Percentiles rank a stretch among this genome's conserved stretches.
Evolutionary conservation across 257 asterid genomes (phyloP).

Genomic region (Paraleonurus japonicus): DNA sequence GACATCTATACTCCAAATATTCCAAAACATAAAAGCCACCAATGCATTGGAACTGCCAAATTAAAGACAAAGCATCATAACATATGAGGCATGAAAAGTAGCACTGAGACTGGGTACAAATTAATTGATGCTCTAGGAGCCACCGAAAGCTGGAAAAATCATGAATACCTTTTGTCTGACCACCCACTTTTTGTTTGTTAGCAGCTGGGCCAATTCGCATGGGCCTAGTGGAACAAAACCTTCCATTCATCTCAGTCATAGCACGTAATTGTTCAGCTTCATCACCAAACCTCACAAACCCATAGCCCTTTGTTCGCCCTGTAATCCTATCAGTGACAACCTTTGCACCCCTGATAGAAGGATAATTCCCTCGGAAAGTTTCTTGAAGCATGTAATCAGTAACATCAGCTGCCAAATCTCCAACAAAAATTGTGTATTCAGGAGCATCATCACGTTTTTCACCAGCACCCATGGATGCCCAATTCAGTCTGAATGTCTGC

Average conservation of each 20-base stretch:
- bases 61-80: conserved; percentile 32
- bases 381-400: conserved; percentile 90
- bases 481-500: conserved; percentile 76
- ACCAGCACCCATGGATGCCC: conserved; percentile 96
- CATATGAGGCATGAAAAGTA: conserved; percentile 24
- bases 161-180: conserved; percentile 64
- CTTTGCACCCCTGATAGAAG: conserved; percentile 83
- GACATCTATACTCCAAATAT: conserved; percentile 32
- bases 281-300: conserved; percentile 83
- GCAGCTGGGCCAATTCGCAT: conserved; percentile 97
- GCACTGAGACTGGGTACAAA: conserved; percentile 5
- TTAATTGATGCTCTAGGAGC: conserved; percentile 16
- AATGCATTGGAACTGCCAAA: conserved; percentile 39
- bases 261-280: conserved; percentile 85
- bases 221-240: conserved; percentile 83
- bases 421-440: conserved; percentile 83
- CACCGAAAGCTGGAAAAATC: conserved; percentile 15
- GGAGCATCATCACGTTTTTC: conserved; percentile 83
- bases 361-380: conserved; percentile 70
- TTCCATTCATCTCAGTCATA: conserved; percentile 95
- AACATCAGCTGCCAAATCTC: conserved; percentile 94
- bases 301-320: conserved; percentile 90
- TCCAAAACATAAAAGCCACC: conserved; percentile 38
- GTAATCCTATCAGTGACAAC: conserved; percentile 84
- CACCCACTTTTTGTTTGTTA: conserved; percentile 66